A percentile compares a stretch with the other conserved stretches of the same genome.
phyloP scores from a whole-genome alignment of 768 basidiomycete species.

The Hortiboletus flavorubellus region DNA sequence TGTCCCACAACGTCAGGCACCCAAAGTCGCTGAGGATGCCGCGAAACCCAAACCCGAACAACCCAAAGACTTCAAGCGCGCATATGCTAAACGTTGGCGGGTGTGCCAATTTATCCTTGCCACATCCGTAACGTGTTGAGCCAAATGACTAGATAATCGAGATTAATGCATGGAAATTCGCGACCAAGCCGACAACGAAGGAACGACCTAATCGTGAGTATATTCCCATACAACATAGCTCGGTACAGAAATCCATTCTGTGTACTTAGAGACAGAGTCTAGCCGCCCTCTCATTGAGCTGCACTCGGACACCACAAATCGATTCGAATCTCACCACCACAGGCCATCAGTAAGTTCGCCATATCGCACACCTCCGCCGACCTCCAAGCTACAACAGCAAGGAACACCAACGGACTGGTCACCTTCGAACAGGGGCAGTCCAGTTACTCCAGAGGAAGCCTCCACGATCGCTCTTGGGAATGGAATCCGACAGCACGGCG shows the following conservation, averaged over 20 bases:
- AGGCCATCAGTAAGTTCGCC: not conserved
- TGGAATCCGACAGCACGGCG: not conserved
- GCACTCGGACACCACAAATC: not conserved
- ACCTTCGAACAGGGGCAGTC: conserved; percentile 21
- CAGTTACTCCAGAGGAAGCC: not conserved
- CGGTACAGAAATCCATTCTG: not conserved
- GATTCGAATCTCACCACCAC: not conserved
- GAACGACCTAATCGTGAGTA: conserved; percentile 11
- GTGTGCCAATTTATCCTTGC: conserved; percentile 6
- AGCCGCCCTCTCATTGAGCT: not conserved
- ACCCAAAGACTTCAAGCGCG: conserved; percentile 9
- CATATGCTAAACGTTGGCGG: conserved; percentile 27
- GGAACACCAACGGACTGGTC: conserved; percentile 35
- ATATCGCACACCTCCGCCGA: conserved; percentile 8
- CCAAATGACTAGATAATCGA: conserved; percentile 10
- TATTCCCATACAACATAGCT: not conserved
- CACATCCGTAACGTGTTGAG: not conserved
- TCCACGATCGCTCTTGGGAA: not conserved
- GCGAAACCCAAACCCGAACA: conserved; percentile 6
- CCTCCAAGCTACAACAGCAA: conserved; percentile 6
- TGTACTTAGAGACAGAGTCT: conserved; percentile 4
- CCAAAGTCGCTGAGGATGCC: not conserved
- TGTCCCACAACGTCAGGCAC: not conserved
- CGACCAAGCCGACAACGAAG: conserved; percentile 5
- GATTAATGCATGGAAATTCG: conserved; percentile 14